These are phyloP conservation scores for Trichophyton mentagrophytes DNA, from an alignment of 2,329 filamentous ascomycete genomes.

Conservation along the genomic window DNA sequence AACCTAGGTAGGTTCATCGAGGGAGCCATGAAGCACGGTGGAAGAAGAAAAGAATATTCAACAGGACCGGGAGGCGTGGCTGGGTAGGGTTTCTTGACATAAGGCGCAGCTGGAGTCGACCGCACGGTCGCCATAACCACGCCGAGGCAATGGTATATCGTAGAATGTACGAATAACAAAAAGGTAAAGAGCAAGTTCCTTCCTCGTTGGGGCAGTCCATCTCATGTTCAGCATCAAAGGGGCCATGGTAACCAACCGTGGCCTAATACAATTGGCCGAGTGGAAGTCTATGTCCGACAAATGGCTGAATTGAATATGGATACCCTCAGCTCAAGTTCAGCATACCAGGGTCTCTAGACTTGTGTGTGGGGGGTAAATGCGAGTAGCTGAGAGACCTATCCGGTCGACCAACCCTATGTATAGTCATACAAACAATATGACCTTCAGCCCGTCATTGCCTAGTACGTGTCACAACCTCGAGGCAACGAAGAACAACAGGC, in stretches of 20 bases:
- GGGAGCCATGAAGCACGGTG: background rate
- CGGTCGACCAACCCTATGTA: background rate
- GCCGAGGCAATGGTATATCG: background rate
- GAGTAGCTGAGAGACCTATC: background rate
- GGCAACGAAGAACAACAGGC: background rate
- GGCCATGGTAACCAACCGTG: background rate
- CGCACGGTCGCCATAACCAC: background rate
- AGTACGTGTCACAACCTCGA: background rate
- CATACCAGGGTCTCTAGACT: background rate
- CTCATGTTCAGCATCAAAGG: background rate
- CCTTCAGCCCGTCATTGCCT: background rate
- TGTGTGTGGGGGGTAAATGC: background rate
- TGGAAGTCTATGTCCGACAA: background rate
- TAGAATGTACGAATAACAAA: background rate
- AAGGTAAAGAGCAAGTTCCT: background rate
- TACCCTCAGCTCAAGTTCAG: background rate
- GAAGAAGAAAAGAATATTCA: background rate
- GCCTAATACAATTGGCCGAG: background rate
- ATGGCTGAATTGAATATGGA: constrained; percentile 1
- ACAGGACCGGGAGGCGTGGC: background rate
- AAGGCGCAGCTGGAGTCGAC: background rate
- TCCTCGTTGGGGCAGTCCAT: background rate
- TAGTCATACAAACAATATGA: constrained; percentile 3
- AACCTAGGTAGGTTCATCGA: background rate
- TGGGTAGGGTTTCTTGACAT: background rate